Percentiles rank a stretch among this genome's conserved stretches.
Conservation (phyloP, 2,329 filamentous ascomycete genomes). For the Macrophomina phaseolina region DNA sequence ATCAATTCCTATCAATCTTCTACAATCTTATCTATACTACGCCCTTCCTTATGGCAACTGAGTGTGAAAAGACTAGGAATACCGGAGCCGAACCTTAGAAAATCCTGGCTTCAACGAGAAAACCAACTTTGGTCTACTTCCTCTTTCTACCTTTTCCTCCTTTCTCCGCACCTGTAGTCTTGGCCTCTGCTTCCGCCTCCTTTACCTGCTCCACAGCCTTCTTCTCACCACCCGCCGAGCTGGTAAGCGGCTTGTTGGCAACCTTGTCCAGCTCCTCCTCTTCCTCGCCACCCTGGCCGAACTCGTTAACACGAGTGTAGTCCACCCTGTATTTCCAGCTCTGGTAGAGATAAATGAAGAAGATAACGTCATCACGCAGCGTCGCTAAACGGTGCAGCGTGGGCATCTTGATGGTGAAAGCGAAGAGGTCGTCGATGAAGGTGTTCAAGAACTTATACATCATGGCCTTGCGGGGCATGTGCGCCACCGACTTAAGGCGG, state of each 20-base stretch:
- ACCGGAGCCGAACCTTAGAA: not conserved
- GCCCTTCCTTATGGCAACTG: not conserved
- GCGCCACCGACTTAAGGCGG: slow-evolving; percentile 84
- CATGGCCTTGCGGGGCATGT: slow-evolving; percentile 97
- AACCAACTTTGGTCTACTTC: slow-evolving; percentile 29
- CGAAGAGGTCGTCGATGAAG: slow-evolving; percentile 98
- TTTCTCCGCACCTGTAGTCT: slow-evolving; percentile 28
- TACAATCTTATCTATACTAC: not conserved
- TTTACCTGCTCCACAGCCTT: slow-evolving; percentile 29
- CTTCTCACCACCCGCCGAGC: slow-evolving; percentile 38
- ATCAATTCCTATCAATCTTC: not conserved
- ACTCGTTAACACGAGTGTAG: slow-evolving; percentile 93
- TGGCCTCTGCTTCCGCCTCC: slow-evolving; percentile 28
- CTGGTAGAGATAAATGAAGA: slow-evolving; percentile 98
- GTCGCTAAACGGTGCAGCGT: slow-evolving; percentile 90
- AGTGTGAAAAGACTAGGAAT: not conserved
- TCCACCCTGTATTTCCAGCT: slow-evolving; percentile 91
- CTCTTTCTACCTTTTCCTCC: slow-evolving; percentile 32
- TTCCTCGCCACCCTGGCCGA: slow-evolving; percentile 95
- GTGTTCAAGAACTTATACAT: slow-evolving; percentile 98
- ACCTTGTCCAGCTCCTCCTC: slow-evolving; percentile 61
- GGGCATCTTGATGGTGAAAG: slow-evolving; percentile 99
- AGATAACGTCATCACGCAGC: slow-evolving; percentile 93
- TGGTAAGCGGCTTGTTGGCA: slow-evolving; percentile 47
- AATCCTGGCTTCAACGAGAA: not conserved